Percentiles rank a stretch among this genome's conserved stretches.
Conservation (phyloP, 1,284 basidiomycete species). For the Leccinum solheimii region DNA sequence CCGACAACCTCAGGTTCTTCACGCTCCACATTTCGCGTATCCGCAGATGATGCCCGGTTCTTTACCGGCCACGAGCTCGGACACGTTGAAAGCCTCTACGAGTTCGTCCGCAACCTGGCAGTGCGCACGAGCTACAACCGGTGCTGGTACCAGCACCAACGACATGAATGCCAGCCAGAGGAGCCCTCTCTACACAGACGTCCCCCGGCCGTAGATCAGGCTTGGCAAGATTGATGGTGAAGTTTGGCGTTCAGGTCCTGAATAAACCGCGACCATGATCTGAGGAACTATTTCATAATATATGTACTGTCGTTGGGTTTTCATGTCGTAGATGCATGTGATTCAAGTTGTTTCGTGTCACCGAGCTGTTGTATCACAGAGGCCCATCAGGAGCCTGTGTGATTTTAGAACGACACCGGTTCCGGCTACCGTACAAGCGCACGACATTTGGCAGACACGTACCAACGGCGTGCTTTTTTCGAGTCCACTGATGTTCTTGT, state of each 20-base stretch:
- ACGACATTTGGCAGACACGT: neutral
- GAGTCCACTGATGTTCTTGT: conserved; percentile 40
- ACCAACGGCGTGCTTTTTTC: neutral
- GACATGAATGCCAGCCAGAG: neutral
- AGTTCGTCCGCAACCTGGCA: neutral
- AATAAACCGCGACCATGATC: neutral
- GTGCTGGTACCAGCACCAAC: neutral
- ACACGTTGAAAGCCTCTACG: neutral
- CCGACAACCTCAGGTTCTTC: conserved; percentile 14
- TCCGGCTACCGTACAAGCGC: neutral
- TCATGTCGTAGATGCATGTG: neutral
- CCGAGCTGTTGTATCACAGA: too few relatives aligned
- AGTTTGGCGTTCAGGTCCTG: neutral
- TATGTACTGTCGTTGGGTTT: neutral
- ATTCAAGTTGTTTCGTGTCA: neutral
- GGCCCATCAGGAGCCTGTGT: neutral
- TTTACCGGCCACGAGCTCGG: conserved; percentile 11
- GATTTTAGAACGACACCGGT: neutral
- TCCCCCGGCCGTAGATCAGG: conserved; percentile 1
- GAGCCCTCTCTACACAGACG: conserved; percentile 7
- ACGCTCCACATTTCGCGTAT: conserved; percentile 28
- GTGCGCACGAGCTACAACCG: neutral
- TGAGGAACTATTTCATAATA: neutral
- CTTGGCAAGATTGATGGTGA: conserved; percentile 7
- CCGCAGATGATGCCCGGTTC: conserved; percentile 35